Evolutionary conservation across 208 protist genomes (phyloP).

Genomic region (Acanthamoeba lenticulata): DNA sequence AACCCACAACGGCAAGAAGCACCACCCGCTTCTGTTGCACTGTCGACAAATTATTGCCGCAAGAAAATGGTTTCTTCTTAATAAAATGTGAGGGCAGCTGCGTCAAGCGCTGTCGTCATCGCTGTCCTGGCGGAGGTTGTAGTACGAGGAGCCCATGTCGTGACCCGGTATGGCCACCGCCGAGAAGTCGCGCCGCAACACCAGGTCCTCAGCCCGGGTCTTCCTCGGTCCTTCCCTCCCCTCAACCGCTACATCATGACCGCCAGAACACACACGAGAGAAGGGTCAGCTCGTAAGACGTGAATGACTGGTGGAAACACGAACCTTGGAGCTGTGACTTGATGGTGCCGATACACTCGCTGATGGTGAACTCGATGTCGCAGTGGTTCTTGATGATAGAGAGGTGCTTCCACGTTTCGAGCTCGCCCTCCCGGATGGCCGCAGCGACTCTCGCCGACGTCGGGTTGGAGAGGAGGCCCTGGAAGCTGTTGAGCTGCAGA

Average conservation of each 20-base stretch:
- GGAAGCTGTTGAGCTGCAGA: constrained; percentile 12
- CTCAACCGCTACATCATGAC: neutral
- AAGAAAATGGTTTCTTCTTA: neutral
- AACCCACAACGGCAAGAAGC: neutral
- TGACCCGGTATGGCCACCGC: constrained; percentile 23
- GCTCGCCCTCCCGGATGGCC: constrained; percentile 27
- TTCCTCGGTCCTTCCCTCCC: constrained; percentile 16
- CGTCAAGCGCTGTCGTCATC: constrained; percentile 4
- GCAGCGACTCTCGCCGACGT: constrained; percentile 23
- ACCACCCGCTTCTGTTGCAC: neutral
- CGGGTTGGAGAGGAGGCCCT: constrained; percentile 32
- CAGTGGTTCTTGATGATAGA: constrained; percentile 61
- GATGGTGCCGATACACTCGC: constrained; percentile 33
- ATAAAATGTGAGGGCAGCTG: neutral
- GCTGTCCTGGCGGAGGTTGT: neutral
- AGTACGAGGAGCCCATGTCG: constrained; percentile 35
- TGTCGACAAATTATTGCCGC: neutral
- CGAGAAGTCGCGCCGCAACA: constrained; percentile 19
- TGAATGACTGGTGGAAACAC: neutral
- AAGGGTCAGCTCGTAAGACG: neutral
- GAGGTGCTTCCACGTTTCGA: constrained; percentile 43
- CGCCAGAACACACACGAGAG: neutral
- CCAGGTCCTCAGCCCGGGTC: neutral
- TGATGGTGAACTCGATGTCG: constrained; percentile 57
- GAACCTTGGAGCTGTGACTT: constrained; percentile 10